Evolutionary conservation across 345 rosid species (phyloP), one percentile per base, ranked within the genome.

Genomic region (Rhodamnia argentea): DNA sequence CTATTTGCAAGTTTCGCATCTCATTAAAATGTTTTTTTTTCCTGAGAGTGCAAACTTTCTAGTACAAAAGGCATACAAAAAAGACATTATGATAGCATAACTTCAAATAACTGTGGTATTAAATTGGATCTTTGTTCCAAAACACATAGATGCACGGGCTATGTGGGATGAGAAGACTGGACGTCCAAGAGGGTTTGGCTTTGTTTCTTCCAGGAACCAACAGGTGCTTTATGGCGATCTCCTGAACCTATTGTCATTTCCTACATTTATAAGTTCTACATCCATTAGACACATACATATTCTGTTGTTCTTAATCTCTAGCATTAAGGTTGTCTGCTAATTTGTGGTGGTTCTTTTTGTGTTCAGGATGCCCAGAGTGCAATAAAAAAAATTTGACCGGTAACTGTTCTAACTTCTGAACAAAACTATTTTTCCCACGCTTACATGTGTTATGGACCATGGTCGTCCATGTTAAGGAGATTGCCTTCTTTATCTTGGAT

Each of bases 111-210:
- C 20, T 57, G 75, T 42, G 83, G 11, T 84, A 76, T 55, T 26
- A 16, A 23, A 62, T 53, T 62, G 52, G 59, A 51, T 15, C 57
- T 76, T 87, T 76, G 52, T 51, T 27, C 27, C 15, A 22, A 47
- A 57, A 32, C 62, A 10, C 87, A 95, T 97, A 62, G 98, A 95
- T 94, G 96, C 97, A 55, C 92, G 96, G 90, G 99, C 96, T 78
- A 97, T 97, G 99, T 96, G 99, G 99, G 99, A 97, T 90, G 98
- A 97, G 88, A 97, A 96, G 92, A 97, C 99, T 82, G 99, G 99
- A 54, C 98, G 99, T 76, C 96, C 99, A 60, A 96, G 99, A 90
- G 99, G 99, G 50, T 96, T 96, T 88, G 98, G 99, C 40, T 97
- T 97, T 88, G 99, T 97, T 90, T 97, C 99, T 88, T 97, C 96